These are phyloP conservation scores for Verticillium nonalfalfae DNA, from an alignment of 2,329 filamentous ascomycete species.

Conservation along the genomic window DNA sequence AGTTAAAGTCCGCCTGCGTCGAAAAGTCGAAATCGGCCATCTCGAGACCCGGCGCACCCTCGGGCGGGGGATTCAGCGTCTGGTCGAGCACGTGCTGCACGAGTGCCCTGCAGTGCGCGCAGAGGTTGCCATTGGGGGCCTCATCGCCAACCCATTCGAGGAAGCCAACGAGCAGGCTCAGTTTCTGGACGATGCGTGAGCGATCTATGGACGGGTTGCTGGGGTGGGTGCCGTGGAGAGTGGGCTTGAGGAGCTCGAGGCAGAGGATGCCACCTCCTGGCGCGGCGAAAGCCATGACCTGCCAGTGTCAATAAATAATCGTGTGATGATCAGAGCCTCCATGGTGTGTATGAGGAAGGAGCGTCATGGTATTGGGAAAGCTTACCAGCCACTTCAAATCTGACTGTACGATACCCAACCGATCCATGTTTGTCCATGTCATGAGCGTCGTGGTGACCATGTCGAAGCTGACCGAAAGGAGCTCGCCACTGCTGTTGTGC, in stretches of 20 bases:
- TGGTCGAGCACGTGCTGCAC: conserved; percentile 45
- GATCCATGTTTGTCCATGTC: conserved; percentile 43
- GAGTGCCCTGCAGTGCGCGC: conserved; percentile 36
- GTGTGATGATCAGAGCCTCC: too few relatives aligned
- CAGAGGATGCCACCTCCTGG: conserved; percentile 44
- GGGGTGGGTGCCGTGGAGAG: conserved; percentile 18
- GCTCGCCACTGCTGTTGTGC: conserved; percentile 26
- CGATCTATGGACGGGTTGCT: conserved; percentile 29
- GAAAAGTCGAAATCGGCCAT: conserved; percentile 27
- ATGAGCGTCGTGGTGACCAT: conserved; percentile 38
- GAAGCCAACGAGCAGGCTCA: conserved; percentile 43
- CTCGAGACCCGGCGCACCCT: conserved; percentile 4
- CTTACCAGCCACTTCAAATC: conserved; percentile 45
- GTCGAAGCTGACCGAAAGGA: conserved; percentile 38
- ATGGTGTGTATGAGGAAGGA: too few relatives aligned
- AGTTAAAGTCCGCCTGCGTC: conserved; percentile 30
- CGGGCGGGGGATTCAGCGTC: conserved; percentile 15
- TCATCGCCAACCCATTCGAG: conserved; percentile 43
- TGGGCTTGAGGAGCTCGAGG: conserved; percentile 34
- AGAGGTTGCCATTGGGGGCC: conserved; percentile 42
- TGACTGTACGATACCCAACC: conserved; percentile 29
- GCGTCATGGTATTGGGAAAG: neutral
- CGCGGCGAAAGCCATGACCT: conserved; percentile 44
- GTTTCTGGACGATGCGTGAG: conserved; percentile 43
- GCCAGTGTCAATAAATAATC: conserved; percentile 1